Conservation (phyloP, 257 asterid species). For the Fraxinus excelsior region DNA sequence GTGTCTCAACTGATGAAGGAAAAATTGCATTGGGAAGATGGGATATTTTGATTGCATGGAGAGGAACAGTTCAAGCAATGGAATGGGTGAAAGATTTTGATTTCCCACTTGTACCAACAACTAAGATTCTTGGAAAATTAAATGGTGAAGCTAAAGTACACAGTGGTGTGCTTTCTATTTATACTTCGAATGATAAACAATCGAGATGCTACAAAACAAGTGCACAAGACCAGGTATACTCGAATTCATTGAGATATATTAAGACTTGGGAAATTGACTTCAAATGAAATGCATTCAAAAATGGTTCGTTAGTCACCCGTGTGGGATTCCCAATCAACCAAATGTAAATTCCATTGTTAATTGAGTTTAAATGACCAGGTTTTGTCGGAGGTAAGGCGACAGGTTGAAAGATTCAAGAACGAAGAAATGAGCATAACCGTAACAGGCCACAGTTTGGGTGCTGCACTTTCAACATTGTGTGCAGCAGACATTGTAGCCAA, state of each 20-base stretch:
- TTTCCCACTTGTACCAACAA: constrained; percentile 36
- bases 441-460: constrained; percentile 72
- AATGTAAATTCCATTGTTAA: not conserved
- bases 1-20: constrained; percentile 67
- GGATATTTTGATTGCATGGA: constrained; percentile 66
- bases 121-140: constrained; percentile 31
- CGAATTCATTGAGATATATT: not conserved
- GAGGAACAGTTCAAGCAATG: constrained; percentile 45
- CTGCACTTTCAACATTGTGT: constrained; percentile 48
- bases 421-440: constrained; percentile 65
- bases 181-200: constrained; percentile 25
- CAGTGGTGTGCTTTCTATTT: constrained; percentile 37
- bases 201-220: constrained; percentile 34
- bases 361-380: constrained; percentile 34
- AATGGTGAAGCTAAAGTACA: constrained; percentile 26
- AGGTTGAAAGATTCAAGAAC: constrained; percentile 36
- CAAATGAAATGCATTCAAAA: too few species aligned
- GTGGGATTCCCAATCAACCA: not conserved
- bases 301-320: too few species aligned
- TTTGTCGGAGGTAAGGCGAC: constrained; percentile 35
- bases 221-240: constrained; percentile 47
- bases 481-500: constrained; percentile 59
- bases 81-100: constrained; percentile 66
- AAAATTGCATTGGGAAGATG: constrained; percentile 55
- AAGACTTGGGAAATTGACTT: not conserved